A percentile compares a stretch with the other conserved stretches of the same genome.
phyloP scores from a whole-genome alignment of 2,329 filamentous ascomycete genomes.

The Colletotrichum orchidophilum region DNA sequence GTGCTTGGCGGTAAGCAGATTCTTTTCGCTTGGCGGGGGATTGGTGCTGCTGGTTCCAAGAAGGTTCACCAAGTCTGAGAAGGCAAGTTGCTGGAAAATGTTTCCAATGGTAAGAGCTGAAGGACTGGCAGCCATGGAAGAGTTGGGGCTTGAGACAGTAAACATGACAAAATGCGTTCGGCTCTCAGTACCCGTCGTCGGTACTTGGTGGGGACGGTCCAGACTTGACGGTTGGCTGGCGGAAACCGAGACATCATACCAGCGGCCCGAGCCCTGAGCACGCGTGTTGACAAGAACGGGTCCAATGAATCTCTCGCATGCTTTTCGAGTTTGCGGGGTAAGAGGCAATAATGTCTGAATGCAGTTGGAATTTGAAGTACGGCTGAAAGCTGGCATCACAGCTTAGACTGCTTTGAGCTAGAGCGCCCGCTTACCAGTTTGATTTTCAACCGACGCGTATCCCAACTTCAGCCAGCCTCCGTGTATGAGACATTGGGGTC shows the following conservation, averaged over 20 bases:
- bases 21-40: neutral
- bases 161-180: no score
- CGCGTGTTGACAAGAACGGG: neutral
- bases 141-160: no score
- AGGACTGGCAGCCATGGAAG: no score
- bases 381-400: neutral
- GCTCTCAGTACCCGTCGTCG: no score
- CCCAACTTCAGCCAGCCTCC: neutral
- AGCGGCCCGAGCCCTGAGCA: neutral
- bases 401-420: neutral
- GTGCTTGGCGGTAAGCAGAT: neutral
- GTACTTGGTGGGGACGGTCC: neutral
- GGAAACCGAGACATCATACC: neutral
- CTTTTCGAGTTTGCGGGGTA: neutral
- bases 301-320: neutral
- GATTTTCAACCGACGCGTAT: no score
- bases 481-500: neutral
- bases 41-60: constrained; percentile 14
- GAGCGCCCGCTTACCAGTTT: neutral
- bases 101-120: neutral
- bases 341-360: neutral
- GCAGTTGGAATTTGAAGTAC: neutral
- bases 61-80: constrained; percentile 12
- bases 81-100: neutral
- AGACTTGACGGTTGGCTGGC: neutral